Evolutionary conservation across 352 stramenopile species (phyloP), one percentile per base, ranked within the genome.

Genomic region (Globisporangium ultimum): DNA sequence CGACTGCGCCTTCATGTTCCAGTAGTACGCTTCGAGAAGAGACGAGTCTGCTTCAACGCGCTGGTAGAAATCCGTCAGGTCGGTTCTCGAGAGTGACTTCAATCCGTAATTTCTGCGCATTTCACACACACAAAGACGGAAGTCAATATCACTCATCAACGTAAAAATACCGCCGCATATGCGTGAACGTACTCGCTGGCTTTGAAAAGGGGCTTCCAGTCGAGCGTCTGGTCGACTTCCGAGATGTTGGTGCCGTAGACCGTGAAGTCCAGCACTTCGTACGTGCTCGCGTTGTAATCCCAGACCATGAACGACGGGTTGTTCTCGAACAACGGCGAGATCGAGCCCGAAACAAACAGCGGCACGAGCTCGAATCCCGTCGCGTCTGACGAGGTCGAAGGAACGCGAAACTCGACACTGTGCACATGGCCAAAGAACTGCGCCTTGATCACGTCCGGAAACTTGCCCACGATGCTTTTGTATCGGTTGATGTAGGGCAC

Each of bases 371-470:
- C 61, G 14, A 57, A 64, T 34, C 63, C 61, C 14, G 59, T 59
- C 24, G 48, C 32, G 12, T 60, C 50, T 0, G 40, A 53, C 36
- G 67, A 51, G 20, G 58, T 58, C 32, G 76, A 63, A 10, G 78
- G 72, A 28, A 88, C 51, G 28, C 93, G 88, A 63, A 97, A 96
- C 74, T 98, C 93, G 62, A 97, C 74, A 17, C 79, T 90, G 71
- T 98, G 93, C 7, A 97, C 73, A 71, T 98, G 93, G 7, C 89
- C 93, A 76, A 96, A 98, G 42, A 98, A 66, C 66, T 95, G 85
- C 2, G 78, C 74, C 64, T 97, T 89, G 45, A 97, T 72, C 48
- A 89, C 67, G 20, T 80, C 66, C 0, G 72, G 38, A 61, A 85
- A 91, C 53, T 74, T 41, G 21, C 63, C 61, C 9, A 97, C 64